Base-by-base conservation (phyloP, 2,329 filamentous ascomycete species). In the Ophiostoma sp. region DNA sequence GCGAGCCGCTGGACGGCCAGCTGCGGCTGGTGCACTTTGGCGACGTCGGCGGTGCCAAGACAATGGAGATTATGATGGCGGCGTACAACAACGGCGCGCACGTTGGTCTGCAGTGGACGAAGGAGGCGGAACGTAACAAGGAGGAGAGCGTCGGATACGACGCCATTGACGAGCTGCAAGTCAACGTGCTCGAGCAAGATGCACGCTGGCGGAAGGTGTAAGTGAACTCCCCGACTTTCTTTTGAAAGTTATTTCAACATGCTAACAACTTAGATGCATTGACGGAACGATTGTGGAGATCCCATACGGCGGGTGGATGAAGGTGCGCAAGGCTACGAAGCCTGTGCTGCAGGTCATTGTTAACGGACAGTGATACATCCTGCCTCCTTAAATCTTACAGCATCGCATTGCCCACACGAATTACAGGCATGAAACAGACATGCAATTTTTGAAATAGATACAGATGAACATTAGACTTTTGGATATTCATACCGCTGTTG, bases 211-310 rank as follows among this genome's bases (percentile, higher is more conserved):
- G 95, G 75, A 89, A 95, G 78, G 88, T 97, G 17, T 76, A 66
- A n/a, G 75, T 70, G 17, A n/a, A 9, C n/a, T 36, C 48, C 11
- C 17, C 15, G 42, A 7, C n/a, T 19, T 4, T n/a, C 17, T 31
- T 39, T 22, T 25, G 7, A 3, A n/a, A 31, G 6, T 9, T 5
- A 17, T 8, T 6, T 57, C 42, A 42, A 28, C 36, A 17, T 66
- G 22, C 75, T 76, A 39, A 76, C 59, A 15, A 8, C 12, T 11
- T 33, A 76, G 75, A n/a, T 98, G 95, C 80, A 86, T 98, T n/a
- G 95, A 98, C 81, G 95, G 95, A 2, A 94, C 92, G 71, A 97
- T 97, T 78, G 89, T 98, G 2, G 87, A 89, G 74, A 83, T 97
- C 0, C 91, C 92, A 25, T 80, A 85, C 70, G 90, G 87, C 1